These are phyloP conservation scores for Penicillium egyptiacum DNA, from an alignment of 495 filamentous ascomycete species.

Conservation along the genomic window DNA sequence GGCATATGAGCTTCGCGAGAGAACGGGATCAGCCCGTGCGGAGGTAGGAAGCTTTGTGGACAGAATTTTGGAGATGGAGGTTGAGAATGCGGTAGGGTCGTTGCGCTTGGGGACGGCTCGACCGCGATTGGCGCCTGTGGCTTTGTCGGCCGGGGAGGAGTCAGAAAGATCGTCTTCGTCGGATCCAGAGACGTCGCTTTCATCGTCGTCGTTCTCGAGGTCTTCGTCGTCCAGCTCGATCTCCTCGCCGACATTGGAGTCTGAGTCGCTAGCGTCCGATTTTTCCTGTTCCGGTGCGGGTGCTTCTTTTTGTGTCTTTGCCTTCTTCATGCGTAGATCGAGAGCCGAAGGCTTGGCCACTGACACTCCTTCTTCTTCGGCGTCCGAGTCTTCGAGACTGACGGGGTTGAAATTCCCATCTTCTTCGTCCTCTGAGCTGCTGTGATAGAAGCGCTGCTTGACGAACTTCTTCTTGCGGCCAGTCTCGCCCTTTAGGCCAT, in stretches of 20 bases:
- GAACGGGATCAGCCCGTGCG: constrained; percentile 81
- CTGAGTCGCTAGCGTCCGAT: constrained; percentile 20
- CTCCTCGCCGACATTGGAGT: constrained; percentile 33
- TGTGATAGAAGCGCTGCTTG: constrained; percentile 70
- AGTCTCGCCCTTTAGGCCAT: constrained; percentile 55
- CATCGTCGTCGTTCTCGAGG: constrained; percentile 37
- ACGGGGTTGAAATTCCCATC: constrained; percentile 58
- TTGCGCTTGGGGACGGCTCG: constrained; percentile 65
- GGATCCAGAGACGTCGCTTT: constrained; percentile 30
- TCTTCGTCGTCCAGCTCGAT: constrained; percentile 36
- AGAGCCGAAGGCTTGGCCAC: constrained; percentile 15
- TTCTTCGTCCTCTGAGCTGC: constrained; percentile 62
- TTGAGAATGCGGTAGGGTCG: constrained; percentile 86
- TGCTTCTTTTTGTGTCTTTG: constrained; percentile 25
- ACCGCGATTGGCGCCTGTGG: constrained; percentile 23
- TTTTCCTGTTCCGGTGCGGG: constrained; percentile 19
- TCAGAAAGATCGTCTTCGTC: constrained; percentile 27
- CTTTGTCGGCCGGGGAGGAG: constrained; percentile 13
- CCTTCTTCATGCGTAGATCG: constrained; percentile 23
- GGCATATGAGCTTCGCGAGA: constrained; percentile 73
- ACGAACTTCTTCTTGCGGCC: constrained; percentile 66
- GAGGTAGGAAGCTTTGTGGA: constrained; percentile 77
- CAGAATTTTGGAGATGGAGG: constrained; percentile 87
- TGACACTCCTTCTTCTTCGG: constrained; percentile 47
- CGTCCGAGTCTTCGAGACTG: constrained; percentile 67